Evolutionary conservation across 2,329 filamentous ascomycete species (phyloP), one percentile per base, ranked within the genome.

Genomic region (Xylariaceae sp.): DNA sequence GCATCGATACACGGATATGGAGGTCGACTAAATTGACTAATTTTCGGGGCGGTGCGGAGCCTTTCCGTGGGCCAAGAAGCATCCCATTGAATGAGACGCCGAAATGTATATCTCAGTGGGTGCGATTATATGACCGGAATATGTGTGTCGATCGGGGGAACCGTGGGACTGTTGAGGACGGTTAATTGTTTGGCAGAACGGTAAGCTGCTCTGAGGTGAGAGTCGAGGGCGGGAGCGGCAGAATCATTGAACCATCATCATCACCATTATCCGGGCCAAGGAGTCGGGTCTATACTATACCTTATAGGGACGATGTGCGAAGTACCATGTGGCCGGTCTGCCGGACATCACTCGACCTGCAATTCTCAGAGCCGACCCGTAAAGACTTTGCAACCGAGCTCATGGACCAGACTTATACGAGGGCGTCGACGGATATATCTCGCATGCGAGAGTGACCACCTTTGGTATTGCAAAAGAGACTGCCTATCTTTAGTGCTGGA

Each of bases 1-100:
- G 62, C 64, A 67, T 66, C 65, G 65, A 62, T 64, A 65, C 64
- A 61, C 32, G 61, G 54, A 53, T 63, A 65, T 65, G 55, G 56
- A 61, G 47, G 58, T 66, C 58, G 64, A 60, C 54, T 56, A 56
- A 57, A 55, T 56, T 54, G 64, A 59, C 54, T 56, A 56, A 57
- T 57, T 56, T 54, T 65, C 59, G 61, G 42, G 57, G 58, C 29
- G 62, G 58, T 61, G 60, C 54, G 56, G 61, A 65, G 56, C 51
- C 51, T 62, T 54, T 57, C 58, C 49, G 53, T 55, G 49, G 47
- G 47, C 51, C 18, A 50, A 48, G 48, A 54, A 57, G 54, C 57
- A 48, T 64, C 61, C 61, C 63, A 66, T 63, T 67, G 63, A 66
- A 54, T 54, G 48, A 63, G 57, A 54, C 54, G 48, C 55, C 45